A percentile compares a stretch with the other conserved stretches of the same genome.
phyloP scores from a whole-genome alignment of 148 eudicot species.

The Spergularia bocconei region DNA sequence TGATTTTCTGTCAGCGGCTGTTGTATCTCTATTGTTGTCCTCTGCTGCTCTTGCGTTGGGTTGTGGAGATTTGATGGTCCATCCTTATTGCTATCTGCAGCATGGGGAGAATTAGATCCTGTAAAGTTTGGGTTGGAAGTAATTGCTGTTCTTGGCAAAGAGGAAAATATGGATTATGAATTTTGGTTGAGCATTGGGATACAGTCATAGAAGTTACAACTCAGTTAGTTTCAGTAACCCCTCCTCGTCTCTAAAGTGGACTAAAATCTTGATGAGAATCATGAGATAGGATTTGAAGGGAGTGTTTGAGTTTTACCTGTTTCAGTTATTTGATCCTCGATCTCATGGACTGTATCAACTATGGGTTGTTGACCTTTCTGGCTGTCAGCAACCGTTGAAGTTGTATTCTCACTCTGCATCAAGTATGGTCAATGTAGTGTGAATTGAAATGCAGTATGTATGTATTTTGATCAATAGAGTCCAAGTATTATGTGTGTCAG shows the following conservation, averaged over 20 bases:
- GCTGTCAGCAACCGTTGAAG: slow-evolving; percentile 4
- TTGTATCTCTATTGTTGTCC: slow-evolving; percentile 26
- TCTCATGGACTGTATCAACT: slow-evolving; percentile 26
- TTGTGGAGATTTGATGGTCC: slow-evolving; percentile 13
- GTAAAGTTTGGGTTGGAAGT: not conserved
- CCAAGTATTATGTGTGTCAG: not conserved
- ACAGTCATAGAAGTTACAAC: not conserved
- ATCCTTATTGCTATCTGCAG: slow-evolving; percentile 39
- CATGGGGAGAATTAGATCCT: not conserved
- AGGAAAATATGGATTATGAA: not conserved
- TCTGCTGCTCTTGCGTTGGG: slow-evolving; percentile 26
- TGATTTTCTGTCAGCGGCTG: slow-evolving; percentile 61
- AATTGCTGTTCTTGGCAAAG: not conserved
- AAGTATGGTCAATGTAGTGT: slow-evolving; percentile 21
- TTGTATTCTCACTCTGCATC: slow-evolving; percentile 36
- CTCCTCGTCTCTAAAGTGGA: not conserved
- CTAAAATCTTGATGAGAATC: not conserved
- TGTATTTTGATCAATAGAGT: not conserved
- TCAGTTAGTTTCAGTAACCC: not conserved
- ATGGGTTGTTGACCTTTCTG: slow-evolving; percentile 21
- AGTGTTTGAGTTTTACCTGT: slow-evolving; percentile 34
- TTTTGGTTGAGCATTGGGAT: slow-evolving; percentile 1
- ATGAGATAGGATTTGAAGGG: slow-evolving; percentile 9
- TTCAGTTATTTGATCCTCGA: slow-evolving; percentile 29
- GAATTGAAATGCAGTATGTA: not conserved